phyloP scores from a whole-genome alignment of 208 protist species.

The Wallacemonas sp. region DNA sequence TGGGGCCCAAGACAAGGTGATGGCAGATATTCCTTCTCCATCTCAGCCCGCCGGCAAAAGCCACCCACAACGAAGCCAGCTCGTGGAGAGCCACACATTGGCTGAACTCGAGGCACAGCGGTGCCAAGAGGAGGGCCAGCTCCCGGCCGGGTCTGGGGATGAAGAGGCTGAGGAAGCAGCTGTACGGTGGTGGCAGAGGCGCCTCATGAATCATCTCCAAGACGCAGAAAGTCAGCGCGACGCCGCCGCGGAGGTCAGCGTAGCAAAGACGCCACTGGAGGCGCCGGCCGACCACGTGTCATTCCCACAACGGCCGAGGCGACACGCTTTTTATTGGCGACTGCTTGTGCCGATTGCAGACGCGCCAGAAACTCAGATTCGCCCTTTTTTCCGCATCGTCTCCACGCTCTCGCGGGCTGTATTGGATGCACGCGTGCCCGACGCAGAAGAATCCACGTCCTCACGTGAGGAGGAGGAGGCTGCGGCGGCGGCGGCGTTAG shows the following conservation, averaged over 20 bases:
- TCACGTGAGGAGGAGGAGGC: too few relatives aligned
- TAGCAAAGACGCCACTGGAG: conserved; percentile 6
- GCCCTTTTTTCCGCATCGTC: conserved; percentile 23
- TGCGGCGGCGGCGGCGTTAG: background rate
- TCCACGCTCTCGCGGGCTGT: conserved; percentile 27
- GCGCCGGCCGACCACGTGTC: conserved; percentile 1
- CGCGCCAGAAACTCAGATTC: conserved; percentile 13
- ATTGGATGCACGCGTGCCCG: background rate
- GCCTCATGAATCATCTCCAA: too few relatives aligned
- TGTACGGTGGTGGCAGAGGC: background rate
- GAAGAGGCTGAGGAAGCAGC: too few relatives aligned
- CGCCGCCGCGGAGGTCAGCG: conserved; percentile 7
- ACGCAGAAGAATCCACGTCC: background rate
- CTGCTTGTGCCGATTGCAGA: conserved; percentile 34
- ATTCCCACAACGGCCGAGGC: background rate
- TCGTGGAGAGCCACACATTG: background rate
- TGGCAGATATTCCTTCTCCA: too few relatives aligned
- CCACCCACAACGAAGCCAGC: background rate
- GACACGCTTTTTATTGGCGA: conserved; percentile 23
- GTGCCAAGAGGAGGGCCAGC: background rate
- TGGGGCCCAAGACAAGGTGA: background rate
- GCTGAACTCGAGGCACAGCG: conserved; percentile 3
- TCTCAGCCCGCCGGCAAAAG: background rate
- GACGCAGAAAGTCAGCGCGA: too few relatives aligned
- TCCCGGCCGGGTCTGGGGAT: too few relatives aligned